Percentiles rank a stretch among this genome's conserved stretches.
These are phyloP conservation scores for Brettanomyces bruxellensis DNA, from an alignment of 805 yeast genomes.

Conservation along the genomic window DNA sequence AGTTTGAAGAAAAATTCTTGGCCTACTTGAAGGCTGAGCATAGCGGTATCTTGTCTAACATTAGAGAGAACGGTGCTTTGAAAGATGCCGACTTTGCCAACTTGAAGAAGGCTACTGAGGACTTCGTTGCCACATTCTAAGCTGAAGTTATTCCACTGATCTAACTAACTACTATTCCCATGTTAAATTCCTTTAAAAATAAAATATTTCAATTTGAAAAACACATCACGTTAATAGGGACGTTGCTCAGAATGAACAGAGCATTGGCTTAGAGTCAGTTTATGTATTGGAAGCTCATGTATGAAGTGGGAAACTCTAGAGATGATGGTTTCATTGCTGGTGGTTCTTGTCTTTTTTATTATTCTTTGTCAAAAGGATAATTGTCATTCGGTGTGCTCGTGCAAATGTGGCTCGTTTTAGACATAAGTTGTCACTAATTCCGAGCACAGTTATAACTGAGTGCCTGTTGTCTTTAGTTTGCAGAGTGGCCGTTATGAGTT, in stretches of 20 bases:
- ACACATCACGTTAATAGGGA: not conserved
- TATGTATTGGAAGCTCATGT: too few species aligned
- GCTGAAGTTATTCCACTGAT: conserved; percentile 8
- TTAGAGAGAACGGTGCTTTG: conserved; percentile 84
- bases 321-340: too few species aligned
- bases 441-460: too few species aligned
- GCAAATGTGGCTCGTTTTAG: too few species aligned
- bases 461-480: too few species aligned
- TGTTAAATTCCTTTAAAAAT: conserved; percentile 35
- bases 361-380: too few species aligned
- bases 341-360: too few species aligned
- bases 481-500: too few species aligned
- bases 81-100: conserved; percentile 77
- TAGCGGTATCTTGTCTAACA: conserved; percentile 71
- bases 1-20: conserved; percentile 88
- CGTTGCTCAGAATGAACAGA: not conserved
- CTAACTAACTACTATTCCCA: not conserved
- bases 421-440: too few species aligned
- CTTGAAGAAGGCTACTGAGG: conserved; percentile 86
- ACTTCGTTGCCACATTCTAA: conserved; percentile 87
- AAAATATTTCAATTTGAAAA: not conserved
- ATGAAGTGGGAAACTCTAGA: too few species aligned
- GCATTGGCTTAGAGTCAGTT: too few species aligned
- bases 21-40: conserved; percentile 89
- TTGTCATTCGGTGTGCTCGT: too few species aligned